Evolutionary conservation across 768 basidiomycete genomes (phyloP).

Genomic region (Calocera cornea): DNA sequence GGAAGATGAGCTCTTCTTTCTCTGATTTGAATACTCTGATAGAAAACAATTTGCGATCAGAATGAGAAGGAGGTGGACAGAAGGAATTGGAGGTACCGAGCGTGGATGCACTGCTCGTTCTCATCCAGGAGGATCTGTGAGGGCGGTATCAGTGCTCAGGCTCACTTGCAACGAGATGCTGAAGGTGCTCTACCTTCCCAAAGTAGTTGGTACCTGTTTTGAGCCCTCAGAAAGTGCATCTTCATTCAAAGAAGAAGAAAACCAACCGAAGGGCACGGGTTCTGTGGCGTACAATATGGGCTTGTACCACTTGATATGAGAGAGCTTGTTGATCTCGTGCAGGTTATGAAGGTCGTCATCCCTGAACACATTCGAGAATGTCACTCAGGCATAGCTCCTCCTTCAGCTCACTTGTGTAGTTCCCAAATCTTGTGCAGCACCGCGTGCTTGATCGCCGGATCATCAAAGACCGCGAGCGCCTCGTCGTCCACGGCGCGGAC

Average conservation of each 20-base stretch:
- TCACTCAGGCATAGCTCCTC: background rate
- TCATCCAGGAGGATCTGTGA: slow-evolving; percentile 8
- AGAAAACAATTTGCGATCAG: background rate
- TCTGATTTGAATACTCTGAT: background rate
- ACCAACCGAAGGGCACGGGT: slow-evolving; percentile 8
- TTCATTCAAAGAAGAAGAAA: background rate
- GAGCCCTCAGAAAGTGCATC: background rate
- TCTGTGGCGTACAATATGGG: slow-evolving; percentile 16
- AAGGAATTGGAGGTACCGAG: slow-evolving; percentile 2
- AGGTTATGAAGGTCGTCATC: slow-evolving; percentile 7
- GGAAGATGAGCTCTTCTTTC: slow-evolving; percentile 1
- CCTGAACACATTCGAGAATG: background rate
- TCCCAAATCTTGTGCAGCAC: slow-evolving; percentile 11
- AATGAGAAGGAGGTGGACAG: background rate
- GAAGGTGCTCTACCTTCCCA: background rate
- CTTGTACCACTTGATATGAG: slow-evolving; percentile 10
- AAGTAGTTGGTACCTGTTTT: background rate
- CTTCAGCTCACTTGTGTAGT: background rate
- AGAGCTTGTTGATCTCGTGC: slow-evolving; percentile 9
- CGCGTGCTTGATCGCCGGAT: slow-evolving; percentile 7
- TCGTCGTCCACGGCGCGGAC: slow-evolving; percentile 5
- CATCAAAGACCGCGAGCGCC: slow-evolving; percentile 5
- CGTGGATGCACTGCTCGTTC: slow-evolving; percentile 7
- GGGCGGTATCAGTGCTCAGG: background rate
- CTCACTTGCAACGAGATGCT: background rate